These are phyloP conservation scores for Citrullus amarus DNA, from an alignment of 306 rosid species.

Conservation along the genomic window DNA sequence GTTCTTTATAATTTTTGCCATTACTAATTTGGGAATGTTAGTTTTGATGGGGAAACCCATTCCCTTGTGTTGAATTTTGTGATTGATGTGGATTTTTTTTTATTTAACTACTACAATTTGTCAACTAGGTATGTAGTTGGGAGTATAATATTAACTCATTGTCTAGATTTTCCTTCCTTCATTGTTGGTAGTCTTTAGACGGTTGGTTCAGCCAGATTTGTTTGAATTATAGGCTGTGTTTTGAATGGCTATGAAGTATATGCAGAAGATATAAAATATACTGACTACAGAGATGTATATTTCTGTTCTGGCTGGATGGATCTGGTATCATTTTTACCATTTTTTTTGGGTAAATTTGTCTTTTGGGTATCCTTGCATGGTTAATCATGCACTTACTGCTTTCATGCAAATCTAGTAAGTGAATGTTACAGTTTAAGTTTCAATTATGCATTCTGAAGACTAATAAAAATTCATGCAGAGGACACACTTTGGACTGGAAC, in stretches of 20 bases:
- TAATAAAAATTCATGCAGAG: conserved; percentile 26
- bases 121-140: not conserved
- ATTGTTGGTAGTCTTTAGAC: not conserved
- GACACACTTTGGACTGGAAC: conserved; percentile 91
- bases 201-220: conserved; percentile 1
- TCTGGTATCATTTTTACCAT: not conserved
- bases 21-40: not conserved
- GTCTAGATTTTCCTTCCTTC: not conserved
- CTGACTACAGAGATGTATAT: not conserved
- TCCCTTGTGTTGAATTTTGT: not conserved
- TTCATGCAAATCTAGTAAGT: not conserved
- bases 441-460: not conserved
- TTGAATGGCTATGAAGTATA: not conserved
- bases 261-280: not conserved
- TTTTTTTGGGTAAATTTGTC: not conserved
- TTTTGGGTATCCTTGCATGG: not conserved
- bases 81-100: not conserved
- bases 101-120: not conserved
- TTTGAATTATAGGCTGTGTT: not conserved
- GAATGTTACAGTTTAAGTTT: not conserved
- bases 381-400: not conserved
- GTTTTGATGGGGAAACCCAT: not conserved
- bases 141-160: not conserved
- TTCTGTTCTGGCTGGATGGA: not conserved
- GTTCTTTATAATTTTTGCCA: not conserved